A percentile compares a stretch with the other conserved stretches of the same genome.
These are phyloP conservation scores for Neurospora sp. DNA, from an alignment of 495 filamentous ascomycete species.

Conservation along the genomic window DNA sequence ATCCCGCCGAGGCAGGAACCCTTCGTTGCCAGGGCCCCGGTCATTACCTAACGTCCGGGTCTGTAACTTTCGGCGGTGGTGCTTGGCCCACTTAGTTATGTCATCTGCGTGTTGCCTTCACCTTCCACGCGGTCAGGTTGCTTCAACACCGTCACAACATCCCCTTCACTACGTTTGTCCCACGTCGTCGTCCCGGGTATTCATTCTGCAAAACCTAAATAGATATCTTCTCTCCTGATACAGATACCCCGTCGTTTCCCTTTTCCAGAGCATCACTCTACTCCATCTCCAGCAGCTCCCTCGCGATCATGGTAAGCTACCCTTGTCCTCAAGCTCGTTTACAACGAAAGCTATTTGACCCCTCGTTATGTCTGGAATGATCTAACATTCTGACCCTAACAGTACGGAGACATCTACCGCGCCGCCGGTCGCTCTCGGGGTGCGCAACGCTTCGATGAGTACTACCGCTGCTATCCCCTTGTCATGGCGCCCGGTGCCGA, in stretches of 20 bases:
- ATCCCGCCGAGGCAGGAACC: not conserved
- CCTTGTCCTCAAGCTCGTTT: not conserved
- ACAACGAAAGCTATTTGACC: not conserved
- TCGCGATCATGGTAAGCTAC: not conserved
- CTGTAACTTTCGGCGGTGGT: not conserved
- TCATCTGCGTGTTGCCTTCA: not conserved
- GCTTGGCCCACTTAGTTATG: not conserved
- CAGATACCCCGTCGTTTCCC: not conserved
- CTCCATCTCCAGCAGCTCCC: not conserved
- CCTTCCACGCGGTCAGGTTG: not conserved
- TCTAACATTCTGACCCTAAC: not conserved
- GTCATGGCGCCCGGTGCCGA: slow-evolving; percentile 92
- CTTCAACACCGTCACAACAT: not conserved
- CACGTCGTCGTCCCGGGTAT: not conserved
- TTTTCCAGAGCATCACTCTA: not conserved
- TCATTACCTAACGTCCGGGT: not conserved
- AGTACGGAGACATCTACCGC: not conserved
- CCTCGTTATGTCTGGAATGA: not conserved
- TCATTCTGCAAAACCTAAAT: not conserved
- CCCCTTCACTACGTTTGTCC: not conserved
- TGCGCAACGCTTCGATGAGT: slow-evolving; percentile 79
- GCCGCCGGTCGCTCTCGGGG: slow-evolving; percentile 20
- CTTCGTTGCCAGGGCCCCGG: not conserved
- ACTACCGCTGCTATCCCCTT: slow-evolving; percentile 90
- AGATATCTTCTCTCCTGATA: not conserved